phyloP scores from a whole-genome alignment of 768 basidiomycete species.

The Roridomyces roridus region DNA sequence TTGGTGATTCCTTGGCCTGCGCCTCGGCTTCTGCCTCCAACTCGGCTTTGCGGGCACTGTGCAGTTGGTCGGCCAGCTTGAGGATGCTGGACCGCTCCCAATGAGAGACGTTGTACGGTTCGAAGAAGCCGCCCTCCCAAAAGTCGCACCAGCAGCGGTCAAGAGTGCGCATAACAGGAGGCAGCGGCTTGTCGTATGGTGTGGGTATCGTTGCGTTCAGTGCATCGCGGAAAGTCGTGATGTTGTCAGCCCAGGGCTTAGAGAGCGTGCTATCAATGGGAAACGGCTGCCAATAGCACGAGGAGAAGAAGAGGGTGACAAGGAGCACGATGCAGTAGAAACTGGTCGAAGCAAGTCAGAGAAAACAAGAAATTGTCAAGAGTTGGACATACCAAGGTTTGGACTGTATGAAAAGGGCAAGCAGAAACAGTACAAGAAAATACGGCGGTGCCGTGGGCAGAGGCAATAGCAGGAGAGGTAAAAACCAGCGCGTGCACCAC shows the following conservation, averaged over 20 bases:
- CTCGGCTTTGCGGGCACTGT: constrained; percentile 37
- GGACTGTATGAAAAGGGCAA: constrained; percentile 81
- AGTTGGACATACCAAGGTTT: constrained; percentile 72
- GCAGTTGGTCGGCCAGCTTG: constrained; percentile 47
- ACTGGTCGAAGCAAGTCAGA: constrained; percentile 41
- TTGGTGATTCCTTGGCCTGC: constrained; percentile 12
- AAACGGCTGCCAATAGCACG: constrained; percentile 90
- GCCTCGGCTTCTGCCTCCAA: constrained; percentile 14
- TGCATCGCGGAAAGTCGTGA: constrained; percentile 77
- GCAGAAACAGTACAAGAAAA: constrained; percentile 77
- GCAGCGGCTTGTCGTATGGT: constrained; percentile 49
- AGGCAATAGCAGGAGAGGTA: constrained; percentile 78
- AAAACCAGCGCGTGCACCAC: constrained; percentile 89
- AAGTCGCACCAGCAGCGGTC: constrained; percentile 92
- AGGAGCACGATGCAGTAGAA: constrained; percentile 89
- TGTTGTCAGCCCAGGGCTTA: constrained; percentile 68
- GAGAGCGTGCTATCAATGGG: constrained; percentile 67
- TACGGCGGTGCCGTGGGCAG: constrained; percentile 82
- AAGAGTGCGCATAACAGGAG: constrained; percentile 64
- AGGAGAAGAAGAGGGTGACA: constrained; percentile 82
- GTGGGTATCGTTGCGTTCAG: constrained; percentile 53
- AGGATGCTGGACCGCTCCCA: constrained; percentile 78
- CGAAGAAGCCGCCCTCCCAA: constrained; percentile 66
- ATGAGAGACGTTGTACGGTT: constrained; percentile 75
- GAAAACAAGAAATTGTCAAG: not conserved